Percentiles rank a stretch among this genome's conserved stretches.
Evolutionary conservation across 495 filamentous ascomycete species (phyloP).

Genomic region (Astrothelium subdiscretum): DNA sequence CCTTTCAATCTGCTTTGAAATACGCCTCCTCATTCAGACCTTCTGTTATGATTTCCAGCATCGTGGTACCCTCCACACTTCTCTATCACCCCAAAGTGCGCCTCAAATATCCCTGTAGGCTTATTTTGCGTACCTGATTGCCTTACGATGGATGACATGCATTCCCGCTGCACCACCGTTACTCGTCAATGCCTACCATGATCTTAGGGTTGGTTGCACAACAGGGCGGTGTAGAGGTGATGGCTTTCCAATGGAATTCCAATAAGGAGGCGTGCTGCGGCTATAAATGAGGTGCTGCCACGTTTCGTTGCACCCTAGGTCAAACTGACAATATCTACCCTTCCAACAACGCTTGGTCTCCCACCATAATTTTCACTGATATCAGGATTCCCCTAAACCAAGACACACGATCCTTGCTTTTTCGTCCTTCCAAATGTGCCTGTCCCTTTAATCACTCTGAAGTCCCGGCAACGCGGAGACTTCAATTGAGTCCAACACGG

Average conservation of each 20-base stretch:
- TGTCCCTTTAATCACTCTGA: neutral
- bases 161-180: neutral
- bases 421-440: neutral
- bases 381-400: too few species aligned
- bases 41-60: neutral
- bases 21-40: neutral
- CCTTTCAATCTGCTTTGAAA: neutral
- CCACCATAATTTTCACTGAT: too few species aligned
- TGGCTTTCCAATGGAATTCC: too few species aligned
- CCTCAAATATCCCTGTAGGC: neutral
- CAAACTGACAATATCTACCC: too few species aligned
- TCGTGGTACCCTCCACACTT: neutral
- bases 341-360: too few species aligned
- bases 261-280: too few species aligned
- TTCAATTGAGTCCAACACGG: neutral
- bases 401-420: too few species aligned
- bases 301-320: too few species aligned
- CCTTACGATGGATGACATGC: neutral
- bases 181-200: neutral
- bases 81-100: neutral
- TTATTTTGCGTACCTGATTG: neutral
- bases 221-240: neutral
- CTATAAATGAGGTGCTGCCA: too few species aligned
- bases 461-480: neutral
- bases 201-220: neutral